A percentile compares a stretch with the other conserved stretches of the same genome.
Conservation (phyloP, 345 rosid species). For the Eucalyptus curtisii region DNA sequence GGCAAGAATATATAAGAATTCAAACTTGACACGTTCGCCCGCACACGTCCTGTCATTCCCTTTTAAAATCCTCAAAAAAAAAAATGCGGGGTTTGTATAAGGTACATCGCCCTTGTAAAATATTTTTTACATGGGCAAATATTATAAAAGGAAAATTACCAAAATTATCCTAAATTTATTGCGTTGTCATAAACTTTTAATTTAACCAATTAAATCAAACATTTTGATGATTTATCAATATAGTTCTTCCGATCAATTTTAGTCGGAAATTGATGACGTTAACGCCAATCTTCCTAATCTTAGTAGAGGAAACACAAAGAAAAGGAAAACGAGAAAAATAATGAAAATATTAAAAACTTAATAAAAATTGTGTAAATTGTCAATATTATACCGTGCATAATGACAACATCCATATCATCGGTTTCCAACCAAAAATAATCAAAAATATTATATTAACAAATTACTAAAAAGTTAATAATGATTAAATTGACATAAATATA, state of each 20-base stretch:
- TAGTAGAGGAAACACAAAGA: no score
- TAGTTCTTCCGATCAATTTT: fast-evolving
- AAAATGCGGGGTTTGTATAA: background rate
- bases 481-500: no score
- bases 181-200: fast-evolving
- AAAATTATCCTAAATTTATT: fast-evolving
- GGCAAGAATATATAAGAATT: background rate
- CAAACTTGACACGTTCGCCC: background rate
- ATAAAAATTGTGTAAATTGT: no score
- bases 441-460: fast-evolving
- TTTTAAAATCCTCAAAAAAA: background rate
- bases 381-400: fast-evolving
- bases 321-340: fast-evolving
- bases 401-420: fast-evolving
- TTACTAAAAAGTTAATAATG: no score
- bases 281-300: fast-evolving
- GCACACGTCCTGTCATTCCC: background rate
- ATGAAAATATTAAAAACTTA: no score
- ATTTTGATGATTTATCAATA: background rate
- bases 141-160: background rate
- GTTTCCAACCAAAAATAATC: fast-evolving
- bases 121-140: background rate
- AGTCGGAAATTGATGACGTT: fast-evolving
- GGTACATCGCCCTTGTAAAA: background rate
- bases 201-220: fast-evolving